These are phyloP conservation scores for Leishmania tarentolae DNA, from an alignment of 208 protist genomes.

Conservation along the genomic window DNA sequence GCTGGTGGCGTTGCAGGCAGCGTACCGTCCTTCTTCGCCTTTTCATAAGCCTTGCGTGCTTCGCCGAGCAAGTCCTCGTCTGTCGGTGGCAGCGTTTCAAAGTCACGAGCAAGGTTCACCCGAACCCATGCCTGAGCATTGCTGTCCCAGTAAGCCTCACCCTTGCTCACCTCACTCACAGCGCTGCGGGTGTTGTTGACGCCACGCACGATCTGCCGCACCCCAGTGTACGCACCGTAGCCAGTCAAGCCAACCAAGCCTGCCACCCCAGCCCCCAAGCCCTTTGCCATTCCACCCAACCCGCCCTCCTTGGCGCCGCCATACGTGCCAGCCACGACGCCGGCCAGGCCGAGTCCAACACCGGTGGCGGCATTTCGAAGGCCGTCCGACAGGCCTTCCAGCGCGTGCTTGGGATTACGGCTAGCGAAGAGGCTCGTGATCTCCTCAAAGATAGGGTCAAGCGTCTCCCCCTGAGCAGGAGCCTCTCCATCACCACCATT, in stretches of 20 bases:
- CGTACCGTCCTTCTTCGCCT: slow-evolving; percentile 21
- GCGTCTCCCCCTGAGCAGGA: not conserved
- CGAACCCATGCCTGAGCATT: slow-evolving; percentile 41
- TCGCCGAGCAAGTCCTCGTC: slow-evolving; percentile 53
- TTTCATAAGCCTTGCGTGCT: slow-evolving; percentile 26
- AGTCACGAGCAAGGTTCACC: slow-evolving; percentile 37
- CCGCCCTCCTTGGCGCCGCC: slow-evolving; percentile 31
- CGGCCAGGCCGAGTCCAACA: slow-evolving; percentile 35
- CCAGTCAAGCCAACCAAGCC: slow-evolving; percentile 26
- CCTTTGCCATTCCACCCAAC: slow-evolving; percentile 30
- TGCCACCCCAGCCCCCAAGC: slow-evolving; percentile 37
- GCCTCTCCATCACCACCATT: not conserved
- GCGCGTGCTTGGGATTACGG: slow-evolving; percentile 43
- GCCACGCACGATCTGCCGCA: slow-evolving; percentile 40
- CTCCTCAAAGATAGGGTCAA: slow-evolving; percentile 12
- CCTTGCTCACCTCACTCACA: slow-evolving; percentile 29
- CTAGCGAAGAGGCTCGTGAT: slow-evolving; percentile 45
- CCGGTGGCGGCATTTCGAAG: slow-evolving; percentile 40
- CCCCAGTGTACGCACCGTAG: slow-evolving; percentile 43
- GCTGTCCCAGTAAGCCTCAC: slow-evolving; percentile 59
- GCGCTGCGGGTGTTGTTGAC: slow-evolving; percentile 48
- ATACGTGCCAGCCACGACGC: slow-evolving; percentile 35
- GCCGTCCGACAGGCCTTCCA: slow-evolving; percentile 38
- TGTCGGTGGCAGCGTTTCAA: slow-evolving; percentile 38
- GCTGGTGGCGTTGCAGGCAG: not conserved